Base-by-base conservation (phyloP, 768 basidiomycete genomes). In the Kwoniella sp. region DNA sequence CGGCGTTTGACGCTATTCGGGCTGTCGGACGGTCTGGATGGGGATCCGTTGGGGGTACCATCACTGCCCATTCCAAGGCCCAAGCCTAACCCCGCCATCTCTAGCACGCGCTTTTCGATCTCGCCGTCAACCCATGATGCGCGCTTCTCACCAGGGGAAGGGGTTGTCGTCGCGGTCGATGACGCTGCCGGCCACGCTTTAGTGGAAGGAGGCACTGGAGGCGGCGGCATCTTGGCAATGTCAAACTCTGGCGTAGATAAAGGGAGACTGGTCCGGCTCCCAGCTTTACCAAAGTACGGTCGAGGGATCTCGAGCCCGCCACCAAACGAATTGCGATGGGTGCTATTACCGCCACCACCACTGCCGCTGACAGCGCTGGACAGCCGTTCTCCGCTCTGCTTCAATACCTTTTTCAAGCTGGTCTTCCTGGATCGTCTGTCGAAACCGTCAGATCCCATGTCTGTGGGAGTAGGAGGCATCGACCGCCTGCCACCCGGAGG, bases 71-170 rank as follows among this genome's bases (percentile, higher is more conserved):
- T 31, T 36, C 63, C 63, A 1, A 63, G 20, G 7, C 47, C 86
- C 66, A 88, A 70, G 63, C 86, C 89, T 39, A 91, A 73, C 68
- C 91, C 89, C 58, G 90, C 89, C 63, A 85, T 85, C 64, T 91
- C 88, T 44, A 91, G 73, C 2, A 84, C 82, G 67, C 90, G 89
- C 65, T 83, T 81, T 69, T 86, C 86, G 23, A 73, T 69, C 54
- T 69, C 72, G 23, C 65, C 72, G 26, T 65, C 67, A 0, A 57
- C 57, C 39, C 44, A 39, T 5, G 56, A 57, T 10, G 39, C 27
- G 2, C 19, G 25, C 10, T 17, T 3, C 3, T 8, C 15, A 5
- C 34, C 10, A 17, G 26, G 19, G 11, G 50, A 6, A 22, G 46
- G 22, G 3, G 28, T 34, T 3, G 38, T 8, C 0, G 19, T 31